phyloP scores from a whole-genome alignment of 352 stramenopile species.

The Vaucheria bursata region DNA sequence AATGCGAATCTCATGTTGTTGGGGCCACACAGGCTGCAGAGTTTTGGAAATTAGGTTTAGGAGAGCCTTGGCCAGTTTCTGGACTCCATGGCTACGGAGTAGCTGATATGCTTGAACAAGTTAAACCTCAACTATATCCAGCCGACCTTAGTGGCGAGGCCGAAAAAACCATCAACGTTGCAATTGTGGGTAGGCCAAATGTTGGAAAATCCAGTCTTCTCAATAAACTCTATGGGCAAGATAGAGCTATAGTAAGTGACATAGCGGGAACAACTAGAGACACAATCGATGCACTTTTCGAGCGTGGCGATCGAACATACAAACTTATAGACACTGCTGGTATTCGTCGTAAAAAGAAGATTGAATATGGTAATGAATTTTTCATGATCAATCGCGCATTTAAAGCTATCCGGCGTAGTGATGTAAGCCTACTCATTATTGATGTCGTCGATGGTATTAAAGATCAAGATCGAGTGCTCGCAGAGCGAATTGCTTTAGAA shows the following conservation, averaged over 20 bases:
- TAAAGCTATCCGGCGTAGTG: constrained; percentile 66
- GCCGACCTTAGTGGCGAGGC: constrained; percentile 44
- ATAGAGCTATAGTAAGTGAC: constrained; percentile 69
- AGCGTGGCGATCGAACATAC: constrained; percentile 57
- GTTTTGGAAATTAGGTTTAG: constrained; percentile 69
- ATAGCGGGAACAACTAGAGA: constrained; percentile 77
- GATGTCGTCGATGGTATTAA: constrained; percentile 56
- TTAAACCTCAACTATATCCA: constrained; percentile 60
- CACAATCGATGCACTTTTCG: constrained; percentile 71
- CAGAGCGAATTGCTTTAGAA: constrained; percentile 50
- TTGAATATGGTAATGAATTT: constrained; percentile 71
- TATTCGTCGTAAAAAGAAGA: constrained; percentile 63
- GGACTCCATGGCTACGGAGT: constrained; percentile 62
- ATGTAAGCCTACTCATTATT: constrained; percentile 62
- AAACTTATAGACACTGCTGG: constrained; percentile 73
- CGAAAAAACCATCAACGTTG: constrained; percentile 62
- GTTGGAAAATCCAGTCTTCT: constrained; percentile 69
- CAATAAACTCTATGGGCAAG: constrained; percentile 67
- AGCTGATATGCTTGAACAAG: constrained; percentile 62
- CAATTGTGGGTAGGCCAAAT: constrained; percentile 75
- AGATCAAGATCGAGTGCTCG: constrained; percentile 64
- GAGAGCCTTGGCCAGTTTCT: constrained; percentile 64
- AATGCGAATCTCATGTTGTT: constrained; percentile 61
- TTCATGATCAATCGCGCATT: constrained; percentile 78
- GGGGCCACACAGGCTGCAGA: constrained; percentile 57